Evolutionary conservation across 2,329 filamentous ascomycete species (phyloP).

Genomic region (Anthostomella pinea): DNA sequence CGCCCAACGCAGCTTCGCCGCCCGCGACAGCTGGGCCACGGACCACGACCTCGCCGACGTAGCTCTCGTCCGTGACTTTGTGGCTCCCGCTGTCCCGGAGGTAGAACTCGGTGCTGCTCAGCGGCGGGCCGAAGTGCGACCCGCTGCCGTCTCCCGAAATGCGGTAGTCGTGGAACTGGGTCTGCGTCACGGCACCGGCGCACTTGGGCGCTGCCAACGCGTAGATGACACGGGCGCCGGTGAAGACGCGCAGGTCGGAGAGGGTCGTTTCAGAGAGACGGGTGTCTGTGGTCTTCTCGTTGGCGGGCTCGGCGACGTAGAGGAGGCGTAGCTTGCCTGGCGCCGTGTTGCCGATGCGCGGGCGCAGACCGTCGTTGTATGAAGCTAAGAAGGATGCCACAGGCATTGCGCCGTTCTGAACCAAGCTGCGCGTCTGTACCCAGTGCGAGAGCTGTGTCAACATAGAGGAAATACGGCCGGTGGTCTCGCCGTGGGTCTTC

Average conservation of each 20-base stretch:
- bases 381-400: conserved; percentile 59
- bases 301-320: conserved; percentile 68
- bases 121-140: conserved; percentile 77
- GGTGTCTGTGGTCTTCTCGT: conserved; percentile 49
- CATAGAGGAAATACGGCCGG: conserved; percentile 56
- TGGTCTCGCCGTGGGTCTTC: conserved; percentile 62
- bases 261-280: conserved; percentile 67
- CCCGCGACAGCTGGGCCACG: conserved; percentile 72
- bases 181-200: conserved; percentile 88
- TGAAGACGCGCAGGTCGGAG: conserved; percentile 79
- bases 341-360: conserved; percentile 55
- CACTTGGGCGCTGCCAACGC: conserved; percentile 78
- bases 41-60: conserved; percentile 67
- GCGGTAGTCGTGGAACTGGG: conserved; percentile 83
- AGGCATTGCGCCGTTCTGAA: conserved; percentile 71
- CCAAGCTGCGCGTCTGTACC: conserved; percentile 67
- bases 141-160: conserved; percentile 41
- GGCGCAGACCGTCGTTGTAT: conserved; percentile 58
- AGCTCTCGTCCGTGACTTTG: conserved; percentile 61
- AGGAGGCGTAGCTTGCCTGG: conserved; percentile 78
- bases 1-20: conserved; percentile 58
- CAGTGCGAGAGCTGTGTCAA: conserved; percentile 68
- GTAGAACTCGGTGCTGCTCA: conserved; percentile 76
- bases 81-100: conserved; percentile 60
- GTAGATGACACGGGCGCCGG: conserved; percentile 77